Conservation (phyloP, 257 asterid species). For the Petrea volubilis region DNA sequence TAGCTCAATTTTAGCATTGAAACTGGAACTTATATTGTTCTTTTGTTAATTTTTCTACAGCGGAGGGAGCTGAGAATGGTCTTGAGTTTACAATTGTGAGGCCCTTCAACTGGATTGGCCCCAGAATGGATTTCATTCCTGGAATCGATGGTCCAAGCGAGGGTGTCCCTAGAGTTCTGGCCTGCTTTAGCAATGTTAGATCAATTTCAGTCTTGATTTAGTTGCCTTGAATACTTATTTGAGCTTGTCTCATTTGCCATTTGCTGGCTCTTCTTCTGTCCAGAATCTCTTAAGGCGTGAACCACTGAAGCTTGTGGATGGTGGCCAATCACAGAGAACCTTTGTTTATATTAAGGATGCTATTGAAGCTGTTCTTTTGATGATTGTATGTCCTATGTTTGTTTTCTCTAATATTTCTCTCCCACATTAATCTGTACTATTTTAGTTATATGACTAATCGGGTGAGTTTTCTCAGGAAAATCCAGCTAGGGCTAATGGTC, state of each 20-base stretch:
- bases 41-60: slow-evolving; percentile 38
- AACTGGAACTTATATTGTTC: slow-evolving; percentile 4
- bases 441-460: slow-evolving; percentile 26
- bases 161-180: slow-evolving; percentile 79
- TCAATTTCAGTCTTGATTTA: slow-evolving; percentile 20
- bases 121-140: slow-evolving; percentile 79
- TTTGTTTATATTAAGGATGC: slow-evolving; percentile 75
- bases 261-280: slow-evolving; percentile 1
- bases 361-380: slow-evolving; percentile 70
- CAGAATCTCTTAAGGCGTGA: slow-evolving; percentile 69
- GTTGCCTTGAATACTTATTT: slow-evolving; percentile 8
- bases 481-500: slow-evolving; percentile 79
- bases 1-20: slow-evolving; percentile 10
- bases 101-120: slow-evolving; percentile 86
- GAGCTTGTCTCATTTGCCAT: slow-evolving; percentile 19
- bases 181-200: slow-evolving; percentile 78
- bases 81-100: slow-evolving; percentile 72
- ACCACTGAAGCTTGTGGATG: slow-evolving; percentile 73
- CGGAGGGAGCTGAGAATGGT: slow-evolving; percentile 84
- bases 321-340: slow-evolving; percentile 75
- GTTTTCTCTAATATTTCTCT: neutral
- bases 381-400: slow-evolving; percentile 51
- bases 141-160: slow-evolving; percentile 81
- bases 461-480: slow-evolving; percentile 48
- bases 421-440: neutral